Evolutionary conservation across 2,329 filamentous ascomycete genomes (phyloP).

Genomic region (Talaromyces rugulosus): DNA sequence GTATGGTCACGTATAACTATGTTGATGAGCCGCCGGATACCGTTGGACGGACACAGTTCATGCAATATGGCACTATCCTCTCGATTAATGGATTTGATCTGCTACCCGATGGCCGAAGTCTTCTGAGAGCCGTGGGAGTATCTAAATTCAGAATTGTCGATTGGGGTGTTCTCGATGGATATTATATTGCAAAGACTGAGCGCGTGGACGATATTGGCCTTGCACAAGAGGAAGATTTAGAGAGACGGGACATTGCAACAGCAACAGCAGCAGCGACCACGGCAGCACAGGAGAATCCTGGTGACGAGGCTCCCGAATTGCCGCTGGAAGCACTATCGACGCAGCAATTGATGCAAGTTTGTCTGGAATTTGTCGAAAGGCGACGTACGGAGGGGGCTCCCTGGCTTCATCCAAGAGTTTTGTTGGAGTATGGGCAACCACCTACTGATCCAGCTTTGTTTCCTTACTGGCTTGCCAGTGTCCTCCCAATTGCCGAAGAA

Average conservation of each 20-base stretch:
- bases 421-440: slow-evolving; percentile 71
- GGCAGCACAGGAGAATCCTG: not conserved
- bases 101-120: slow-evolving; percentile 73
- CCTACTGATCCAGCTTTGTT: slow-evolving; percentile 73
- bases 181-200: slow-evolving; percentile 70
- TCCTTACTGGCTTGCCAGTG: slow-evolving; percentile 86
- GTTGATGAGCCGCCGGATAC: slow-evolving; percentile 50
- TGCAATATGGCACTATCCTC: slow-evolving; percentile 72
- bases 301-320: slow-evolving; percentile 15
- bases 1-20: slow-evolving; percentile 73
- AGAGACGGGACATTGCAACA: slow-evolving; percentile 60
- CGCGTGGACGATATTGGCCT: slow-evolving; percentile 77
- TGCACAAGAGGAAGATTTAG: slow-evolving; percentile 72
- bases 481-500: slow-evolving; percentile 70
- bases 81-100: slow-evolving; percentile 70
- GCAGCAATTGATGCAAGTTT: slow-evolving; percentile 62
- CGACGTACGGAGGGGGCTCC: slow-evolving; percentile 66
- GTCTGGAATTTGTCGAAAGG: slow-evolving; percentile 62
- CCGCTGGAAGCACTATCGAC: slow-evolving; percentile 58
- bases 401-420: slow-evolving; percentile 70
- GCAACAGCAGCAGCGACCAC: not conserved
- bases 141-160: slow-evolving; percentile 70
- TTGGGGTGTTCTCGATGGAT: slow-evolving; percentile 65
- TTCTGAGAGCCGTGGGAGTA: slow-evolving; percentile 72
- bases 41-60: slow-evolving; percentile 55